These are phyloP conservation scores for Dactylellina cionopaga DNA, from an alignment of 2,329 filamentous ascomycete genomes.

Conservation along the genomic window DNA sequence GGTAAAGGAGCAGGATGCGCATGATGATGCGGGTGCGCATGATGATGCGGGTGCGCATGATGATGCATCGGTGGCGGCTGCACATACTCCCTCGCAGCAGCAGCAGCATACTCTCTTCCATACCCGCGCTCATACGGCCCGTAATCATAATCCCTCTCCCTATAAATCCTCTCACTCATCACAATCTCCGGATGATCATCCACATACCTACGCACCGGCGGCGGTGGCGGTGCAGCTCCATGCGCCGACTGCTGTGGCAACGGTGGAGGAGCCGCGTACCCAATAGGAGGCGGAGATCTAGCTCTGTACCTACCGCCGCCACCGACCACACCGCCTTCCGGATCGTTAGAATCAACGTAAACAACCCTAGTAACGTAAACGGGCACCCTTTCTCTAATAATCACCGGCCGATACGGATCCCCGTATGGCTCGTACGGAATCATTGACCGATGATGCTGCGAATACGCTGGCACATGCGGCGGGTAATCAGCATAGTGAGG, in stretches of 20 bases:
- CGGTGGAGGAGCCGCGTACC: slow-evolving; percentile 10
- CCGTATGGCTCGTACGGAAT: slow-evolving; percentile 34
- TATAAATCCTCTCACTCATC: slow-evolving; percentile 38
- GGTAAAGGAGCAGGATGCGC: slow-evolving; percentile 11
- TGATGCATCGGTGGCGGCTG: slow-evolving; percentile 25
- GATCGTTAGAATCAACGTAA: slow-evolving; percentile 41
- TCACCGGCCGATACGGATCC: slow-evolving; percentile 35
- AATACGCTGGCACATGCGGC: slow-evolving; percentile 2
- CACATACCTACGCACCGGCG: slow-evolving; percentile 35
- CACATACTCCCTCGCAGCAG: slow-evolving; percentile 15
- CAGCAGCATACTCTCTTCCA: slow-evolving; percentile 31
- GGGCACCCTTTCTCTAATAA: slow-evolving; percentile 34
- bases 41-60: slow-evolving; percentile 20
- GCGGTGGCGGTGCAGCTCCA: slow-evolving; percentile 22
- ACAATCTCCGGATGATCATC: slow-evolving; percentile 40
- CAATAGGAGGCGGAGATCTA: slow-evolving; percentile 28
- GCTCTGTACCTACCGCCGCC: slow-evolving; percentile 41
- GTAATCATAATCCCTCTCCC: slow-evolving; percentile 47
- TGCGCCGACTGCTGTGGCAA: slow-evolving; percentile 29
- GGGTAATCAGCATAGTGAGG: slow-evolving; percentile 45
- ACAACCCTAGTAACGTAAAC: slow-evolving; percentile 37
- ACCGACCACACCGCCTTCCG: too few species aligned
- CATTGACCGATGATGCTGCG: slow-evolving; percentile 21
- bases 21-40: slow-evolving; percentile 25
- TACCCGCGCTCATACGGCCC: slow-evolving; percentile 42